Base-by-base conservation (phyloP, 768 basidiomycete genomes). In the Tremella yokohamensis region DNA sequence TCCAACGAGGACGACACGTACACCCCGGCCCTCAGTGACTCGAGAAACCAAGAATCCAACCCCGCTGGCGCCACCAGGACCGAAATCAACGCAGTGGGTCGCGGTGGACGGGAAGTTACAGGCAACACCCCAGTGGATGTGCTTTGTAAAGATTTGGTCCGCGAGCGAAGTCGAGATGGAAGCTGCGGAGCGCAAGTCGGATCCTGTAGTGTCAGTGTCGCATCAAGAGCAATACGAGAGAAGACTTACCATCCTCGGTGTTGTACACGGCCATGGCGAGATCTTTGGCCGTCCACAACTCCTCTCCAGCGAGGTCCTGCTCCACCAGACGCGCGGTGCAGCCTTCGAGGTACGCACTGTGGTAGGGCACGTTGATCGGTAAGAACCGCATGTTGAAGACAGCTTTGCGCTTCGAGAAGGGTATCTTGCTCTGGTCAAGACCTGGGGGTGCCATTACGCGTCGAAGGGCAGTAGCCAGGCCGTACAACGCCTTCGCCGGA, bases 81-180 rank as follows among this genome's bases (percentile, higher is more conserved):
- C 96, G 68, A 99, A 98, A 78, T 99, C 96, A 62, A 98, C 80
- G 2, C 90, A 87, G 75, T 99, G 96, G 3, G 93, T 98, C 0
- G 92, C 90, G 8, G 86, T 83, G 60, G 87, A 82, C 0, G 92
- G 89, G 83, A 98, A 94, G 61, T 85, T 80, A 34, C 90, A 93
- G 4, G 92, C 92, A 69, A 86, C 85, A 40, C 82, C 79, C 96
- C 96, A 98, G 79, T 96, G 88, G 64, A 99, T 92, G 12, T 90
- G 88, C 29, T 81, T 82, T 1, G 87, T 89, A 76, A 94, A 94
- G 66, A 98, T 91, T 74, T 94, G 92, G 63, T 92, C 89, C 77
- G 87, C 92, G 22, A 99, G 82, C 0, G 89, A 90, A 19, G 84
- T 84, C 45, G 91, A 90, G 61, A 99, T 81, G 0, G 90, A 89